Conservation (phyloP, 768 basidiomycete species). For the Chalciporus chontae region DNA sequence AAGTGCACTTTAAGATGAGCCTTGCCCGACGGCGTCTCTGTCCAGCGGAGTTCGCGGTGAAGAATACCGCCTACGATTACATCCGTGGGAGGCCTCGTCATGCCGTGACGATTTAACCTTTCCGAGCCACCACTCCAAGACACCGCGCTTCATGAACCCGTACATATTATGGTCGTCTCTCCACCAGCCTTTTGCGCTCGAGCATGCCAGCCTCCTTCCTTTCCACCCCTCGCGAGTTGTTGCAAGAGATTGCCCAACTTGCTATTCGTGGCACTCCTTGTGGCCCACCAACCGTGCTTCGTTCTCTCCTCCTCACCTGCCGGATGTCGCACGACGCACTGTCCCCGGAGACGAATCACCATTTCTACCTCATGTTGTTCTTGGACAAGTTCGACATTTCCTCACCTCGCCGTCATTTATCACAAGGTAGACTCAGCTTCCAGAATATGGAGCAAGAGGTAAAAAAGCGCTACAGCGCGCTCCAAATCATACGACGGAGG, state of each 20-base stretch:
- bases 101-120: slow-evolving; percentile 30
- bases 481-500: slow-evolving; percentile 43
- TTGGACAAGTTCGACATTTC: slow-evolving; percentile 46
- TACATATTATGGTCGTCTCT: slow-evolving; percentile 22
- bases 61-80: slow-evolving; percentile 8
- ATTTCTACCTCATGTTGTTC: slow-evolving; percentile 41
- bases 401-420: slow-evolving; percentile 39
- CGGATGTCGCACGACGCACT: slow-evolving; percentile 29
- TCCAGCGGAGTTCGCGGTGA: slow-evolving; percentile 11
- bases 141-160: slow-evolving; percentile 25
- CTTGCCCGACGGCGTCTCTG: slow-evolving; percentile 19
- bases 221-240: slow-evolving; percentile 31
- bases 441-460: slow-evolving; percentile 43
- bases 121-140: slow-evolving; percentile 19
- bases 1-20: neutral
- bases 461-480: slow-evolving; percentile 39
- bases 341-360: slow-evolving; percentile 22
- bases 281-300: slow-evolving; percentile 34
- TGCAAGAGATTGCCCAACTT: slow-evolving; percentile 35
- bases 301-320: slow-evolving; percentile 32
- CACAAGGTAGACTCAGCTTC: slow-evolving; percentile 20
- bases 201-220: slow-evolving; percentile 34
- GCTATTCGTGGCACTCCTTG: slow-evolving; percentile 27
- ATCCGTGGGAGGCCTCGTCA: slow-evolving; percentile 26
- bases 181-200: slow-evolving; percentile 12